phyloP scores from a whole-genome alignment of 208 protist genomes.

The Acanthamoeba lugdunensis region DNA sequence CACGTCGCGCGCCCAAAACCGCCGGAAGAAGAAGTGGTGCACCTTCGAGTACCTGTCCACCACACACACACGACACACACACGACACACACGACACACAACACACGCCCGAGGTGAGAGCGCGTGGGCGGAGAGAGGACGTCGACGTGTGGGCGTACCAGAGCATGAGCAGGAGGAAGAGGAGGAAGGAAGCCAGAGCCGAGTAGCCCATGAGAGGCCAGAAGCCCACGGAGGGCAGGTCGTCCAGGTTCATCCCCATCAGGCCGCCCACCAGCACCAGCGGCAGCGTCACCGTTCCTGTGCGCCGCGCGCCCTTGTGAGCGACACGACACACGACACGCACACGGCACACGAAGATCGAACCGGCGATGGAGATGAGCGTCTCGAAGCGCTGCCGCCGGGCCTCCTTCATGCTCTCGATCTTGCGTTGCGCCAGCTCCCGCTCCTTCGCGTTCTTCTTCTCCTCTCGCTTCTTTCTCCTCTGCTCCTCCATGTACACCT shows the following conservation, averaged over 20 bases:
- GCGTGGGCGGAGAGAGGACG: neutral
- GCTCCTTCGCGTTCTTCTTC: neutral
- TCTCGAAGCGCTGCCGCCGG: constrained; percentile 19
- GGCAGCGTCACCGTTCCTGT: constrained; percentile 22
- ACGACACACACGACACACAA: no score
- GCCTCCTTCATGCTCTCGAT: neutral
- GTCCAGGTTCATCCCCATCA: constrained; percentile 25
- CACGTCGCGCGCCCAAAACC: neutral
- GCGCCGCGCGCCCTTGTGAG: neutral
- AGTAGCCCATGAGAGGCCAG: constrained; percentile 1
- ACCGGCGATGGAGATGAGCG: constrained; percentile 12
- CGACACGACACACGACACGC: no score
- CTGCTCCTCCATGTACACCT: neutral
- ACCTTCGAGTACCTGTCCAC: neutral
- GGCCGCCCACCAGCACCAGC: constrained; percentile 21
- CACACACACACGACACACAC: no score
- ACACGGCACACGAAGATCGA: neutral
- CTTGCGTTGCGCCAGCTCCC: neutral
- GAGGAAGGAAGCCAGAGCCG: neutral
- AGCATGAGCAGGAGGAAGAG: constrained; percentile 22
- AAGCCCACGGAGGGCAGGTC: neutral
- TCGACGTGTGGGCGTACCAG: neutral
- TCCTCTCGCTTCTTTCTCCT: neutral
- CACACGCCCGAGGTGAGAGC: neutral
- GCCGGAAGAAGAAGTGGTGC: neutral